Percentiles rank a stretch among this genome's conserved stretches.
Conservation (phyloP, 2,329 filamentous ascomycete genomes). For the Mycocentrospora acerina region DNA sequence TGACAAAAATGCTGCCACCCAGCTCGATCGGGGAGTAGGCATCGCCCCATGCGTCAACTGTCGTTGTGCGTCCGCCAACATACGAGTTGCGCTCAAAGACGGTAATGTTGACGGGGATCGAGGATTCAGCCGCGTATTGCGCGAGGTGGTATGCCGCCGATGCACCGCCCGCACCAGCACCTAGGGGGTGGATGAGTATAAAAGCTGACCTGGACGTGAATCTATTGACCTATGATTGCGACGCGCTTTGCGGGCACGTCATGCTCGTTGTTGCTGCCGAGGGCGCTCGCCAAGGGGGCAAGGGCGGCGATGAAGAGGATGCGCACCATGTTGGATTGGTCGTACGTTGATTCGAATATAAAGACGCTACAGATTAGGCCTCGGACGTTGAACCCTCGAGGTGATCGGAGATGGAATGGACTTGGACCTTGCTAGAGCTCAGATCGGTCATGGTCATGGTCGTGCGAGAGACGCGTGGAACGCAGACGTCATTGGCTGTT, state of each 20-base stretch:
- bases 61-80: constrained; percentile 84
- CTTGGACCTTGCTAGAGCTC: too few species aligned
- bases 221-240: constrained; percentile 40
- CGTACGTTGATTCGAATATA: too few species aligned
- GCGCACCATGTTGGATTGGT: constrained; percentile 13
- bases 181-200: constrained; percentile 49
- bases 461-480: too few species aligned
- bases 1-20: constrained; percentile 88
- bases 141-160: constrained; percentile 82
- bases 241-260: constrained; percentile 31
- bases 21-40: constrained; percentile 73
- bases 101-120: constrained; percentile 74
- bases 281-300: constrained; percentile 20
- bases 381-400: too few species aligned
- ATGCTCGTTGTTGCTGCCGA: constrained; percentile 14
- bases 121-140: constrained; percentile 64
- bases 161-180: constrained; percentile 84
- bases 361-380: too few species aligned
- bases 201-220: too few species aligned
- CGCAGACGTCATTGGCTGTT: too few species aligned
- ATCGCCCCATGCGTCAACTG: constrained; percentile 74
- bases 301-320: constrained; percentile 13
- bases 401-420: too few species aligned
- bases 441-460: too few species aligned
- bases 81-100: constrained; percentile 79